phyloP scores from a whole-genome alignment of 2,329 filamentous ascomycete genomes.

The Xylaria arbuscula region DNA sequence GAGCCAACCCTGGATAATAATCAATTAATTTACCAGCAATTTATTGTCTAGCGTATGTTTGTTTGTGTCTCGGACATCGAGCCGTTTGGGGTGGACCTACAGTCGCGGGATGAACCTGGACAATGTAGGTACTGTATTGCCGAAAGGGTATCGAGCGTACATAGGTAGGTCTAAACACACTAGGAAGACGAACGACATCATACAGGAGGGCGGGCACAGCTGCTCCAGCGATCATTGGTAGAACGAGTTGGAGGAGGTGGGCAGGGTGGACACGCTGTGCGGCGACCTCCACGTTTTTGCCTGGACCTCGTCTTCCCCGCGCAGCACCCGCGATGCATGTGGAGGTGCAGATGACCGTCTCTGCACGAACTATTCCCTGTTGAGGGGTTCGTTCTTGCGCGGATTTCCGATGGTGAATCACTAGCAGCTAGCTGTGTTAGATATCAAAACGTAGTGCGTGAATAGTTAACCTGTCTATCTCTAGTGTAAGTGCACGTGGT shows the following conservation, averaged over 20 bases:
- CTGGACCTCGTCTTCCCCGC: slow-evolving; percentile 43
- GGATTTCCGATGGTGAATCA: slow-evolving; percentile 12
- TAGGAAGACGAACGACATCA: slow-evolving; percentile 21
- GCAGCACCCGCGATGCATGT: slow-evolving; percentile 41
- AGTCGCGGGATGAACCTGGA: slow-evolving; percentile 16
- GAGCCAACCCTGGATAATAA: neutral
- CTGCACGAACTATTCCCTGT: slow-evolving; percentile 45
- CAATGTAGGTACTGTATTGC: neutral
- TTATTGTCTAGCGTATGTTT: neutral
- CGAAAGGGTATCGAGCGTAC: neutral
- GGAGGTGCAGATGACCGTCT: slow-evolving; percentile 48
- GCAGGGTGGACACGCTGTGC: slow-evolving; percentile 39
- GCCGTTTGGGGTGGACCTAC: slow-evolving; percentile 4
- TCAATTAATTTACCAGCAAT: neutral
- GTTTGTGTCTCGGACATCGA: neutral
- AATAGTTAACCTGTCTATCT: slow-evolving; percentile 12
- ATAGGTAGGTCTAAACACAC: neutral
- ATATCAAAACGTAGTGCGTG: slow-evolving; percentile 15
- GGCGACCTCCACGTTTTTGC: slow-evolving; percentile 49
- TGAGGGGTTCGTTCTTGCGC: slow-evolving; percentile 38
- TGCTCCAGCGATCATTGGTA: slow-evolving; percentile 29
- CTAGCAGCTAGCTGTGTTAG: neutral
- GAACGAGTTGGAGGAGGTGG: slow-evolving; percentile 33
- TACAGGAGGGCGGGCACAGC: slow-evolving; percentile 17
- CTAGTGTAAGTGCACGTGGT: neutral